phyloP scores from a whole-genome alignment of 768 basidiomycete species.

The Phlegmacium glaucopus region DNA sequence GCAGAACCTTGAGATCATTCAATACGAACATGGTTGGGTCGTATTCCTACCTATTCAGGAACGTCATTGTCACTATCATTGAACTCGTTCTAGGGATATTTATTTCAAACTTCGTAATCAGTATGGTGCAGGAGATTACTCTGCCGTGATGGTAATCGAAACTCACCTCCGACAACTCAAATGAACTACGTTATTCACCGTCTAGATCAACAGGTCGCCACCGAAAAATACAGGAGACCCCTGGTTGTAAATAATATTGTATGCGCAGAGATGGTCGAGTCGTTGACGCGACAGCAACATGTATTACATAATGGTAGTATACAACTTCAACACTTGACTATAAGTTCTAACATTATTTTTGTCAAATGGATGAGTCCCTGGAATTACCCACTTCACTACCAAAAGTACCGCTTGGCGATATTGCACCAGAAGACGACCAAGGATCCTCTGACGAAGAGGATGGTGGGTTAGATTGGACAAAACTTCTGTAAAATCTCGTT shows the following conservation, averaged over 20 bases:
- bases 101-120: too few relatives aligned
- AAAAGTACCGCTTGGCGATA: conserved; percentile 22
- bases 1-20: too few relatives aligned
- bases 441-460: conserved; percentile 68
- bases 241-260: not conserved
- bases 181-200: too few relatives aligned
- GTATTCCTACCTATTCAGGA: too few relatives aligned
- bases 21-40: too few relatives aligned
- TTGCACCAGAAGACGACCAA: conserved; percentile 32
- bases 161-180: too few relatives aligned
- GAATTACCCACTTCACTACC: conserved; percentile 38
- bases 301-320: not conserved
- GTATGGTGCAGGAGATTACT: too few relatives aligned
- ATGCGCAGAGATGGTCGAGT: not conserved
- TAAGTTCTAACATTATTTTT: not conserved
- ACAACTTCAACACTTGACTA: not conserved
- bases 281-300: not conserved
- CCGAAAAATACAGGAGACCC: not conserved
- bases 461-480: conserved; percentile 79
- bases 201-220: too few relatives aligned
- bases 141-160: too few relatives aligned
- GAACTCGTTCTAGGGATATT: too few relatives aligned
- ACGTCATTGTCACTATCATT: too few relatives aligned
- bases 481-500: conserved; percentile 47
- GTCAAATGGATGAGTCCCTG: conserved; percentile 59